These are phyloP conservation scores for Leccinum sublutescens DNA, from an alignment of 768 basidiomycete species.

Conservation along the genomic window DNA sequence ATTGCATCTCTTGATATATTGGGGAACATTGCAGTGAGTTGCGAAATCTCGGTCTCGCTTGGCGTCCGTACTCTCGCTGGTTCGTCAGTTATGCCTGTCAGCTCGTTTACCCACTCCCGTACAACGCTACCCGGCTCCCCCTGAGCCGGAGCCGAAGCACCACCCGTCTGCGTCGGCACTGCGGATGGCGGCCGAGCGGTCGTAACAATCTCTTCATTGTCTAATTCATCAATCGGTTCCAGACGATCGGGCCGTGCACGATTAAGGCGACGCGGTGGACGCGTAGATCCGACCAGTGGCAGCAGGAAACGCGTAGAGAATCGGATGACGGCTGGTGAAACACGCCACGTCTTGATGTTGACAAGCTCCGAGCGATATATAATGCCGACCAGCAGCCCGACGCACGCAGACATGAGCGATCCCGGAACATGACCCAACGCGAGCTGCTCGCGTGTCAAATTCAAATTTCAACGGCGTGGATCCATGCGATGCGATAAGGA, in stretches of 20 bases:
- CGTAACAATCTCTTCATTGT: conserved; percentile 61
- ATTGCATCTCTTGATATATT: conserved; percentile 70
- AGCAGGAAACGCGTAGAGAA: conserved; percentile 57
- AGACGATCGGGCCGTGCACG: conserved; percentile 67
- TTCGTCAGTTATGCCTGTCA: conserved; percentile 63
- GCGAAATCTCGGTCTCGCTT: conserved; percentile 70
- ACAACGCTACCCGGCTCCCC: conserved; percentile 46
- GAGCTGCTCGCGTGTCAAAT: conserved; percentile 44
- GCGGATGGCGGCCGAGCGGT: conserved; percentile 49
- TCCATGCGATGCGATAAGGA: background rate
- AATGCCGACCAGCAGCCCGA: conserved; percentile 71
- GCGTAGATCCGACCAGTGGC: conserved; percentile 66
- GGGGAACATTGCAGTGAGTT: conserved; percentile 82
- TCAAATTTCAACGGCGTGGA: background rate
- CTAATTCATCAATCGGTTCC: conserved; percentile 19
- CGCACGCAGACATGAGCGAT: conserved; percentile 55
- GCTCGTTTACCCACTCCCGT: conserved; percentile 76
- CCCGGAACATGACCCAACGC: conserved; percentile 65
- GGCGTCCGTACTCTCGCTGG: conserved; percentile 66
- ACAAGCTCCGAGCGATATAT: conserved; percentile 83
- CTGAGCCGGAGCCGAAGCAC: conserved; percentile 19
- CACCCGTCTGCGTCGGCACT: conserved; percentile 22
- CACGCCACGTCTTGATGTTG: conserved; percentile 74
- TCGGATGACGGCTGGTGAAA: conserved; percentile 57
- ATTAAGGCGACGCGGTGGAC: conserved; percentile 63